A percentile compares a stretch with the other conserved stretches of the same genome.
These are phyloP conservation scores for Cornus kousa DNA, from an alignment of 148 eudicot species.

Conservation along the genomic window DNA sequence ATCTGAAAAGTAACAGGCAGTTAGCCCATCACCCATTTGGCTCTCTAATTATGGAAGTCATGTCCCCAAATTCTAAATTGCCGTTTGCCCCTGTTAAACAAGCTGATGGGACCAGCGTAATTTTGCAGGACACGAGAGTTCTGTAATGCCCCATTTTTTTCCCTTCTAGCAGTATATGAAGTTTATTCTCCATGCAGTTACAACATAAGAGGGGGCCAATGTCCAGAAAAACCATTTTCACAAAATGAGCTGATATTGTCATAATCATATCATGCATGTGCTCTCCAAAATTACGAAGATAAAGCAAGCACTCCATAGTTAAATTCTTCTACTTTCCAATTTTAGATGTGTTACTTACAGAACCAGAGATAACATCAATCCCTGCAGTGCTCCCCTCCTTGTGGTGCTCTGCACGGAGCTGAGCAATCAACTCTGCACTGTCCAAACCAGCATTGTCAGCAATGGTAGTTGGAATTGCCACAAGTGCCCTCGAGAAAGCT, in stretches of 20 bases:
- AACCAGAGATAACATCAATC: constrained; percentile 86
- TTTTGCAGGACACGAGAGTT: background rate
- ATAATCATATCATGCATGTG: background rate
- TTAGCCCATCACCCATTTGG: background rate
- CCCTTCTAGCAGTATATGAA: background rate
- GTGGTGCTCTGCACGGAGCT: constrained; percentile 98
- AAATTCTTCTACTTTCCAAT: background rate
- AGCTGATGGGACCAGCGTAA: background rate
- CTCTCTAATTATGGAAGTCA: background rate
- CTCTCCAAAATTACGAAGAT: background rate
- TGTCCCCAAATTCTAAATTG: background rate
- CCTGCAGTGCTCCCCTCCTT: constrained; percentile 76
- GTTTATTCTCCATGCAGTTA: background rate
- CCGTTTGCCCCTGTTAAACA: background rate
- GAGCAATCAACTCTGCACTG: constrained; percentile 90
- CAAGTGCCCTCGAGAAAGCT: constrained; percentile 89
- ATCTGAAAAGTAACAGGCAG: background rate
- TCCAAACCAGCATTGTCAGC: constrained; percentile 98
- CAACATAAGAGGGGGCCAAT: background rate
- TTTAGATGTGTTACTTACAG: constrained; percentile 46
- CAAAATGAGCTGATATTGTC: background rate
- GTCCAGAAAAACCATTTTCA: background rate
- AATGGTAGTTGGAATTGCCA: constrained; percentile 87
- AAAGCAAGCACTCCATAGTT: background rate
- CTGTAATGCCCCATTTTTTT: background rate